A percentile compares a stretch with the other conserved stretches of the same genome.
Conservation (phyloP, 75 land plant genomes). For the Cunninghamia lanceolata region DNA sequence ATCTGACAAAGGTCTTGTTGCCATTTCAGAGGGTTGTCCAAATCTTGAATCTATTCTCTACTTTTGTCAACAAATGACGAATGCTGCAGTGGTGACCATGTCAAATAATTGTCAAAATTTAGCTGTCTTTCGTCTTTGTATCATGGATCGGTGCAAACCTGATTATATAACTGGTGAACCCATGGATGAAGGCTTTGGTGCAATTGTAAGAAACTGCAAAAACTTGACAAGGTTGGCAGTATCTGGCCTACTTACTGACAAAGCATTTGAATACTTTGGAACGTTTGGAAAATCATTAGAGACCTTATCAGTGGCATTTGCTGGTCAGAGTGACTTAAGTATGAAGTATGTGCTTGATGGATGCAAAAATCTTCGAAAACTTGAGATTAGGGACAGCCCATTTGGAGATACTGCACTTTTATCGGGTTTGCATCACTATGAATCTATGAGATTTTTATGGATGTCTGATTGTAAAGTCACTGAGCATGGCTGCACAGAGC, state of each 20-base stretch:
- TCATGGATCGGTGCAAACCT: conserved; percentile 63
- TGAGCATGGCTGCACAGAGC: conserved; percentile 48
- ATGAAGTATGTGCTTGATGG: conserved; percentile 74
- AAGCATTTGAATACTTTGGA: conserved; percentile 82
- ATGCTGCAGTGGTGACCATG: conserved; percentile 76
- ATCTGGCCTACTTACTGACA: conserved; percentile 87
- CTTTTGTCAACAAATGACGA: conserved; percentile 92
- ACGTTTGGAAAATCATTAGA: conserved; percentile 70
- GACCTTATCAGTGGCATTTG: conserved; percentile 91
- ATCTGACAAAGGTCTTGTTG: conserved; percentile 74
- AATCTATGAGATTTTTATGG: conserved; percentile 94
- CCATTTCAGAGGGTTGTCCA: conserved; percentile 87
- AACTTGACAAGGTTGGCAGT: conserved; percentile 76
- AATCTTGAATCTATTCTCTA: conserved; percentile 77
- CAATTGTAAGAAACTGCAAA: conserved; percentile 78
- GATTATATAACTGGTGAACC: conserved; percentile 61
- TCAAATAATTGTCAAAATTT: conserved; percentile 73
- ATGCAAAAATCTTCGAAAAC: conserved; percentile 74
- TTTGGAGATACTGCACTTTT: conserved; percentile 82
- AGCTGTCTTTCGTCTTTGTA: conserved; percentile 81
- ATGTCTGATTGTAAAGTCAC: conserved; percentile 78
- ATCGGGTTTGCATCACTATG: conserved; percentile 71
- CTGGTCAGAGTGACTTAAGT: conserved; percentile 72
- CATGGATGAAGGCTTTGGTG: conserved; percentile 97
- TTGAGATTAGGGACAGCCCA: conserved; percentile 93